Conservation (phyloP, 805 yeast species). For the Candida sphagnicola region DNA sequence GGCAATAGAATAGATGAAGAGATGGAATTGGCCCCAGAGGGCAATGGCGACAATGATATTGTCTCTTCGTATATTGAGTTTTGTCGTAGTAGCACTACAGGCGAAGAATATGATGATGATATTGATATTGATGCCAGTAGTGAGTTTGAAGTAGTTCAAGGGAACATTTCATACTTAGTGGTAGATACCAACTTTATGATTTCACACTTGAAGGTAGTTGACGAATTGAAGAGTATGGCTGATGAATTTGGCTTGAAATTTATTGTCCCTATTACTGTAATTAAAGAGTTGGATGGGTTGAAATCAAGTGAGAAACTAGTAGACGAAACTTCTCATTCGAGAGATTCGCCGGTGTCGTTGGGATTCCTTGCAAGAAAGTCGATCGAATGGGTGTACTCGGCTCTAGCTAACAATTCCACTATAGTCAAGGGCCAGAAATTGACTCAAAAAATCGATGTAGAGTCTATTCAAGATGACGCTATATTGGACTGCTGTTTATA, state of each 20-base stretch:
- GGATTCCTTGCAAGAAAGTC: slow-evolving; percentile 66
- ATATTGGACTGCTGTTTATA: slow-evolving; percentile 81
- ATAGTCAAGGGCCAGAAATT: slow-evolving; percentile 63
- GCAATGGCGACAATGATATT: slow-evolving; percentile 37
- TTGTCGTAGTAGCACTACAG: slow-evolving; percentile 3
- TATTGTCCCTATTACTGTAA: slow-evolving; percentile 66
- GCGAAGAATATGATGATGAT: slow-evolving; percentile 12
- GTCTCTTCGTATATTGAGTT: slow-evolving; percentile 38
- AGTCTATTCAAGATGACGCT: slow-evolving; percentile 65
- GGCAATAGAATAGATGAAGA: slow-evolving; percentile 24
- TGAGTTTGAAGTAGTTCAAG: slow-evolving; percentile 11
- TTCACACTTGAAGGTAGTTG: slow-evolving; percentile 59
- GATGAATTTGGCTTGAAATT: slow-evolving; percentile 43
- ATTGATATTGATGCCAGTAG: slow-evolving; percentile 11
- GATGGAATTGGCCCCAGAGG: slow-evolving; percentile 47
- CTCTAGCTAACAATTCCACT: slow-evolving; percentile 48
- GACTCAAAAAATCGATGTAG: slow-evolving; percentile 46
- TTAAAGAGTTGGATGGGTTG: slow-evolving; percentile 80
- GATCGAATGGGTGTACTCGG: slow-evolving; percentile 68
- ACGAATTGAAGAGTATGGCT: slow-evolving; percentile 44
- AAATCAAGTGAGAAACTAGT: slow-evolving; percentile 40
- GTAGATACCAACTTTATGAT: slow-evolving; percentile 83
- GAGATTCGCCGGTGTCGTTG: slow-evolving; percentile 28
- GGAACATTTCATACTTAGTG: slow-evolving; percentile 44
- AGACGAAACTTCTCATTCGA: slow-evolving; percentile 11